Evolutionary conservation across 768 basidiomycete genomes (phyloP), one percentile per base, ranked within the genome.

Genomic region (Mycena maculata): DNA sequence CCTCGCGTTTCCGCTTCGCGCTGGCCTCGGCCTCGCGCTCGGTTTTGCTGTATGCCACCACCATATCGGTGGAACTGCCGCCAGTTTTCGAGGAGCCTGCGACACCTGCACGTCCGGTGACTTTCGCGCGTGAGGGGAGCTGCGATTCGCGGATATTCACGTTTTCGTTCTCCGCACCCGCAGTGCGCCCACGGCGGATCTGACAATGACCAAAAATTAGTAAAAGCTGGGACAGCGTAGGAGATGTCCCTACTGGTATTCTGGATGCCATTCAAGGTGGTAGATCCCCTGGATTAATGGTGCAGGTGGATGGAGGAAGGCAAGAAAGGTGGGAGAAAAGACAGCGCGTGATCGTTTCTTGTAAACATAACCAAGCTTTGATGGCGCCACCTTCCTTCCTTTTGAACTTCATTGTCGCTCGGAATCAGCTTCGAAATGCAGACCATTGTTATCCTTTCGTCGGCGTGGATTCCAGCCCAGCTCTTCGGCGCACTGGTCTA

Each of bases 1-100:
- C 69, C 39, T 63, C 52, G 4, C 69, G 65, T 28, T 70, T 70
- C 11, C 69, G 69, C n/a, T 70, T 70, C 41, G 61, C 69, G 57
- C 60, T 66, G 27, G 53, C 52, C 33, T 39, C 38, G 16, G 30
- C 50, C 22, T 64, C 69, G 49, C 30, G 22, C 38, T 58, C 63
- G 27, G 33, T 30, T 25, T 63, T 62, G 22, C 22, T 12, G 42
- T 60, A 56, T 64, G 62, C 55, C 53, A 58, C 49, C 39, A 44
- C 23, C 20, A 20, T 33, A 60, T 38, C 59, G 44, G 42, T 39
- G 59, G 59, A n/a, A 12, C 20, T 30, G 13, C 23, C 8, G 11
- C 20, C 55, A n/a, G 31, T 16, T 12, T 55, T 62, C 6, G 54
- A 55, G 20, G 58, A 25, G 45, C 44, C 58, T 20, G 49, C 57